Base-by-base conservation (phyloP, 1,284 basidiomycete species). In the Ustilago xerochloae region DNA sequence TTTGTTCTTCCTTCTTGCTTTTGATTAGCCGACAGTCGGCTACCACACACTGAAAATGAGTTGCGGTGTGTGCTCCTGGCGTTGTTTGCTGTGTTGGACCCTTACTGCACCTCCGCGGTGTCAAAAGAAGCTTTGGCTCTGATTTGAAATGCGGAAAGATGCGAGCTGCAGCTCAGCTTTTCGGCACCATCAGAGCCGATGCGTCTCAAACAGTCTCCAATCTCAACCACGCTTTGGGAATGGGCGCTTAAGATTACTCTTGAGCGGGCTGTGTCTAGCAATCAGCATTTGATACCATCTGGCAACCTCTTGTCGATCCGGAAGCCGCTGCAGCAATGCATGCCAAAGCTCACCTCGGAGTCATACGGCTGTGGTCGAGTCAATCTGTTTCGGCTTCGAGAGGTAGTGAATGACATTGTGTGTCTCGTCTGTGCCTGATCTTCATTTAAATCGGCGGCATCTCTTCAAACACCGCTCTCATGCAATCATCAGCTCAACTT, bases 181-280 rank as follows among this genome's bases (percentile, higher is more conserved):
- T 46, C 55, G 39, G 43, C 45, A 56, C 54, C 22, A 54, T 32
- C 13, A 26, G 26, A 39, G 29, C 39, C 29, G 52, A 45, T 29
- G 51, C 50, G 35, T 41, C 49, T 6, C 43, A 46, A 28, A 28
- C 15, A 16, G 10, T 28, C 28, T 16, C n/a, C n/a, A n/a, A n/a
- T n/a, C n/a, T n/a, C n/a, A n/a, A n/a, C n/a, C n/a, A n/a, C n/a
- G n/a, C n/a, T n/a, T n/a, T n/a, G n/a, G n/a, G n/a, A n/a, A n/a
- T n/a, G n/a, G n/a, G 28, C 45, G 29, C 28, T 39, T 20, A 39
- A 41, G 18, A n/a, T 9, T 20, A 41, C 10, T 10, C 9, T 10
- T 33, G 32, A 15, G 32, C 32, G 32, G 32, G n/a, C n/a, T n/a
- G n/a, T n/a, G n/a, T n/a, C n/a, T n/a, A n/a, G n/a, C n/a, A n/a